A percentile compares a stretch with the other conserved stretches of the same genome.
phyloP scores from a whole-genome alignment of 1,139 yeast genomes.

The Taiozyma sp. region DNA sequence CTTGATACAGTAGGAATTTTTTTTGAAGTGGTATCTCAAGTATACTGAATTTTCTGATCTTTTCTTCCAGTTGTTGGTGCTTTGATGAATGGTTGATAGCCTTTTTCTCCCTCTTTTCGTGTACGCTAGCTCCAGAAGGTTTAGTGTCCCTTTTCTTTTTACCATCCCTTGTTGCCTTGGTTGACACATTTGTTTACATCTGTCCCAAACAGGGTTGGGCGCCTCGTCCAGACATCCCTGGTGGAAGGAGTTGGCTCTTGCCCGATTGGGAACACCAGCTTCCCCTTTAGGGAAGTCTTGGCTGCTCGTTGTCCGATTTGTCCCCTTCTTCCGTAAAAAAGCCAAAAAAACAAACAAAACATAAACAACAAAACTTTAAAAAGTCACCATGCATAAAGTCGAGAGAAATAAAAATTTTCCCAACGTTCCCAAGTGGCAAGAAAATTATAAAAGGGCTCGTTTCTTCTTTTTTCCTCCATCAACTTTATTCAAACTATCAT shows the following conservation, averaged over 20 bases:
- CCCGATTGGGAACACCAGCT: background rate
- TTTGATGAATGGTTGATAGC: too few species aligned
- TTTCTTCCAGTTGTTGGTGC: too few species aligned
- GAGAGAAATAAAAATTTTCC: background rate
- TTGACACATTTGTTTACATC: background rate
- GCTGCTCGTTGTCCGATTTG: background rate
- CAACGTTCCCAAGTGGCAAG: background rate
- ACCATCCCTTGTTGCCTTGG: background rate
- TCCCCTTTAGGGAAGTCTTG: background rate
- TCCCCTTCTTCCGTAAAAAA: background rate
- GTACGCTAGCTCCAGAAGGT: too few species aligned
- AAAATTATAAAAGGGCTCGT: slow-evolving; percentile 16
- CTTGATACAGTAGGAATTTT: too few species aligned
- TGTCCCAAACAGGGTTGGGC: background rate
- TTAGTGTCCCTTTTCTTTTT: background rate
- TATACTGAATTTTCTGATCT: too few species aligned
- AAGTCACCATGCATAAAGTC: background rate
- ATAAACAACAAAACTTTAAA: background rate
- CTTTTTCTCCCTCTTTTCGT: background rate
- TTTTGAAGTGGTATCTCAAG: too few species aligned
- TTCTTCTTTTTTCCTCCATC: slow-evolving; percentile 3
- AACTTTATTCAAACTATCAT: slow-evolving; percentile 3
- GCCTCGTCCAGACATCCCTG: background rate
- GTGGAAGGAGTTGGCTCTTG: background rate
- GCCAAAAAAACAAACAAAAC: background rate